These are phyloP conservation scores for Eucalyptus caleyi DNA, from an alignment of 345 rosid genomes.

Conservation along the genomic window DNA sequence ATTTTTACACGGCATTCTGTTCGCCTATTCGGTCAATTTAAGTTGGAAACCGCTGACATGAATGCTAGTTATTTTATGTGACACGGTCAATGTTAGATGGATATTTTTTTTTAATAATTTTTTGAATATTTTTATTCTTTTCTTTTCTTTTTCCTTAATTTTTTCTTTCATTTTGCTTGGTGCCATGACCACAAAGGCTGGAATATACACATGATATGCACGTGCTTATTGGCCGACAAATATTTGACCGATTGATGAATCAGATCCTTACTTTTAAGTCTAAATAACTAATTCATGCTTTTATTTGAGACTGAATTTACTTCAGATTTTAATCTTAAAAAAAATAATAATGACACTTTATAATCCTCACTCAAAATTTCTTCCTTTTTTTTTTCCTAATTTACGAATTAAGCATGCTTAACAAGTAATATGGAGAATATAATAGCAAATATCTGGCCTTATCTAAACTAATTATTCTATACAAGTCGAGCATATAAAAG, in stretches of 20 bases:
- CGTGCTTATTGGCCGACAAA: fast-evolving
- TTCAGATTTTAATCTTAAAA: fast-evolving
- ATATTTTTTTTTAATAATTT: too few species aligned
- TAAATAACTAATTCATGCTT: fast-evolving
- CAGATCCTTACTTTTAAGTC: fast-evolving
- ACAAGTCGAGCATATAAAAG: neutral
- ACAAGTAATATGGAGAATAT: neutral
- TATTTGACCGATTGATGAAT: fast-evolving
- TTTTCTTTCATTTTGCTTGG: neutral
- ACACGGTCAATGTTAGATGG: fast-evolving
- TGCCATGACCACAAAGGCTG: neutral
- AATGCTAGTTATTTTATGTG: fast-evolving
- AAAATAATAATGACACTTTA: neutral
- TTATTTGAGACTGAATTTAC: fast-evolving
- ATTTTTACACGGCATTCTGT: too few species aligned
- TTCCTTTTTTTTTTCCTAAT: too few species aligned
- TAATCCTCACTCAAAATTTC: too few species aligned
- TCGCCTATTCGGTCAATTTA: too few species aligned
- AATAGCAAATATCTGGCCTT: neutral
- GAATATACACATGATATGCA: neutral
- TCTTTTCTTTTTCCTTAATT: too few species aligned
- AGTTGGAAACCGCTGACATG: fast-evolving
- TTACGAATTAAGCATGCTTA: neutral
- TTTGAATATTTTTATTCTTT: too few species aligned
- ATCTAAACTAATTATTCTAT: neutral